These are phyloP conservation scores for Mortierella hygrophila DNA, from an alignment of 192 early-diverging fungal genomes.

Conservation along the genomic window DNA sequence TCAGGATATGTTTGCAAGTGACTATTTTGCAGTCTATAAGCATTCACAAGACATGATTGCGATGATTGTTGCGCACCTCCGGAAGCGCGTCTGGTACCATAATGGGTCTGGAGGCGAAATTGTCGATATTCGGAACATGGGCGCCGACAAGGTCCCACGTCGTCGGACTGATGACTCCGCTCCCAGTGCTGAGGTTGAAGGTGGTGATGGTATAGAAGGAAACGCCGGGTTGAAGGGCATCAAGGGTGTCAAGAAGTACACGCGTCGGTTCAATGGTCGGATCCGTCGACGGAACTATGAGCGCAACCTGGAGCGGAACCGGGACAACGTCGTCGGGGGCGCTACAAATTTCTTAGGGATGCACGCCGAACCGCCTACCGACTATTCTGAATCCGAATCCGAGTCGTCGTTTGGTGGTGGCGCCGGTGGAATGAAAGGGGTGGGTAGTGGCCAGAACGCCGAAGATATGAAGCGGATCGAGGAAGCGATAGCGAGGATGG, in stretches of 20 bases:
- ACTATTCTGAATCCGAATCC: conserved; percentile 33
- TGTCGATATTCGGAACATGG: conserved; percentile 33
- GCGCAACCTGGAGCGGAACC: background rate
- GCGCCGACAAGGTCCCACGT: conserved; percentile 2
- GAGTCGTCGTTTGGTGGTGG: conserved; percentile 1
- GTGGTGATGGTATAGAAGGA: background rate
- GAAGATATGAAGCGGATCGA: conserved; percentile 13
- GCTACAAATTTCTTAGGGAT: background rate
- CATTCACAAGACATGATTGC: conserved; percentile 46
- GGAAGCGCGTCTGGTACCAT: conserved; percentile 34
- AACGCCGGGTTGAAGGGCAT: background rate
- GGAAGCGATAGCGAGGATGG: conserved; percentile 12
- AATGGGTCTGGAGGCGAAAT: conserved; percentile 33
- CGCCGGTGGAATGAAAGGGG: background rate
- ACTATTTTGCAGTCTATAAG: conserved; percentile 22
- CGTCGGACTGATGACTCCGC: background rate
- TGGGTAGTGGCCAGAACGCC: background rate
- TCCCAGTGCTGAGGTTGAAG: background rate
- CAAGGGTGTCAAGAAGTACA: conserved; percentile 44
- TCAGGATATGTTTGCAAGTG: background rate
- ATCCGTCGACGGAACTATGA: conserved; percentile 23
- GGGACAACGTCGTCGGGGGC: background rate
- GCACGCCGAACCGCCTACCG: conserved; percentile 20
- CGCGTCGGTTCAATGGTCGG: conserved; percentile 31
- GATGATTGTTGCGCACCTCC: conserved; percentile 23